A percentile compares a stretch with the other conserved stretches of the same genome.
Conservation (phyloP, 495 filamentous ascomycete genomes). For the Neurospora discreta region DNA sequence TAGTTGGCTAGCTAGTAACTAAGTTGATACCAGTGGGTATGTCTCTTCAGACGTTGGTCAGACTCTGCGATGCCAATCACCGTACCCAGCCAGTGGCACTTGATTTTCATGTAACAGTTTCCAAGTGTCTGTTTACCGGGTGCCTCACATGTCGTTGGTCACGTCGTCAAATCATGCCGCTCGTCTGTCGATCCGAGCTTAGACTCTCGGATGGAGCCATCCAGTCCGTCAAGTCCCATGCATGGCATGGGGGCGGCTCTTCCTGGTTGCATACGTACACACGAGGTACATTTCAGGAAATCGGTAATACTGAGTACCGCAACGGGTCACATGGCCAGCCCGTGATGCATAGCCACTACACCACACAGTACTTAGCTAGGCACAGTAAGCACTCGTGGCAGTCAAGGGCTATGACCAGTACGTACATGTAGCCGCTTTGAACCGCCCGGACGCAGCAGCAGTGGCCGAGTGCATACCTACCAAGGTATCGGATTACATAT, state of each 20-base stretch:
- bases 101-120: background rate
- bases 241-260: background rate
- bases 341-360: background rate
- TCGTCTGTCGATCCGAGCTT: background rate
- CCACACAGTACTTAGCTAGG: too few species aligned
- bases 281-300: background rate
- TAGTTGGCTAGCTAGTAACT: background rate
- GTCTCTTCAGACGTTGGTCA: background rate
- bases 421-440: background rate
- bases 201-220: background rate
- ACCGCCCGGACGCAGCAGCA: background rate
- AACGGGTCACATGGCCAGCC: background rate
- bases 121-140: background rate
- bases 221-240: background rate
- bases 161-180: background rate
- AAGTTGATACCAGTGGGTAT: background rate
- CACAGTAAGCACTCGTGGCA: background rate
- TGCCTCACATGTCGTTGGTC: background rate
- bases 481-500: background rate
- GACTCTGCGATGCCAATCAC: background rate
- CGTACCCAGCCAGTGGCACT: background rate
- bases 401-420: background rate
- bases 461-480: background rate
- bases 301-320: background rate
- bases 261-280: background rate